Evolutionary conservation across 1,284 basidiomycete species (phyloP), one percentile per base, ranked within the genome.

Genomic region (Puccinia horiana): DNA sequence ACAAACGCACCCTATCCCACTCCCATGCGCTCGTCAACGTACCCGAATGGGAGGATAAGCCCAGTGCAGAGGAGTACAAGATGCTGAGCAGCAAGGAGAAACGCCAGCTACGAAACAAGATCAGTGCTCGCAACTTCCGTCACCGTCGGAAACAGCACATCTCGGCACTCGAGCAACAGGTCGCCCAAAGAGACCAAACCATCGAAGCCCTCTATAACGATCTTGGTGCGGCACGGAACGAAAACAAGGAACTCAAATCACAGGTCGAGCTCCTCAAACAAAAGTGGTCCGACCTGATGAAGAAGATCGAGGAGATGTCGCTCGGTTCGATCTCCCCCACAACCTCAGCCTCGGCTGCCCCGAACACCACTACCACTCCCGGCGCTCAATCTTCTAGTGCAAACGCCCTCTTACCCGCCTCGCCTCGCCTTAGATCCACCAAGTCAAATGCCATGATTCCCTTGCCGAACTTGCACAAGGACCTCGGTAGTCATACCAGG

Each of bases 61-160:
- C 93, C 0, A 91, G 91, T 23, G 92, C 95, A 0, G 95, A 98
- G 85, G 95, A 96, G 85, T 98, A 98, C 89, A 93, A 94, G 88
- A 97, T 95, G 88, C 93, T 99, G 90, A 92, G 91, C 26, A 93
- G 92, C 86, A 98, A 98, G 88, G 96, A 98, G 88, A 98, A 98
- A 88, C 89, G 96, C 23, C 96, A 98, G 88, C 89, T 98, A 56
- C 89, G 96, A 82, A 98, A 98, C 89, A 98, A 98, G 91, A 96
- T 98, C 84, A 93, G 92, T 84, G 96, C 96, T 0, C 90, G 96
- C 83, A 97, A 96, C 86, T 98, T 98, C 89, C 90, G 96, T 42
- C 94, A 95, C 49, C 90, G 96, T 67, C 90, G 95, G 88, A 98
- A 98, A 89, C 93, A 97, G 88, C 96, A 98, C 87, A 96, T 98